Conservation (phyloP, 345 rosid species). For the Lepidium africanum region DNA sequence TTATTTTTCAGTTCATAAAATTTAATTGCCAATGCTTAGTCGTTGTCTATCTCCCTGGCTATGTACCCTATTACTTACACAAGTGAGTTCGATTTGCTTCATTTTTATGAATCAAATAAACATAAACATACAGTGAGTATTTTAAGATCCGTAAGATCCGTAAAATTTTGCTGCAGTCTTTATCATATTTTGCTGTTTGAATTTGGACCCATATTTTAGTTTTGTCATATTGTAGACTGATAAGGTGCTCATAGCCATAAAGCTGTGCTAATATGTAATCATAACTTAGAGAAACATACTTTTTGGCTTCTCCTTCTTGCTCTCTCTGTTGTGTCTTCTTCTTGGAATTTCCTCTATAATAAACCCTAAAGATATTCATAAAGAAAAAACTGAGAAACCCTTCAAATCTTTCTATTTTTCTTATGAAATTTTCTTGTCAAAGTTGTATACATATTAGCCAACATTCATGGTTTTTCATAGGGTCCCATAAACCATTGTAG, state of each 20-base stretch:
- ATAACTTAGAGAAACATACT: slow-evolving; percentile 19
- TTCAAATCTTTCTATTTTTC: not conserved
- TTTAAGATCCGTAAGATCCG: not conserved
- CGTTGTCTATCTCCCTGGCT: slow-evolving; percentile 12
- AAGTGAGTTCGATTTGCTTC: not conserved
- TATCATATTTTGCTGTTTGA: not conserved
- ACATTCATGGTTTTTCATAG: slow-evolving; percentile 23
- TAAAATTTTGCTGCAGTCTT: not conserved
- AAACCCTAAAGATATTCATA: slow-evolving; percentile 5
- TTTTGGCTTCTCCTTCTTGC: slow-evolving; percentile 22
- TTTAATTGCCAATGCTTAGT: slow-evolving; percentile 17
- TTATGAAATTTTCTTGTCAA: not conserved
- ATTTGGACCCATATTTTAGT: slow-evolving; percentile 1
- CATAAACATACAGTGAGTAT: not conserved
- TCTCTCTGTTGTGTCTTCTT: slow-evolving; percentile 14
- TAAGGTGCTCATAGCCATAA: not conserved
- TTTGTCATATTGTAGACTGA: slow-evolving; percentile 12
- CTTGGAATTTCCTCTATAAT: slow-evolving; percentile 11
- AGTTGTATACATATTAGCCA: not conserved
- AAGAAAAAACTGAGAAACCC: slow-evolving; percentile 3
- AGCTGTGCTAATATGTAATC: slow-evolving; percentile 16
- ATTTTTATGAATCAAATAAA: not conserved
- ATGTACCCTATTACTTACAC: slow-evolving; percentile 7
- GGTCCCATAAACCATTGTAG: slow-evolving; percentile 18
- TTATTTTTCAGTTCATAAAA: not conserved